Conservation (phyloP, 1,284 basidiomycete species). For the Cutaneotrichosporon mucoides region DNA sequence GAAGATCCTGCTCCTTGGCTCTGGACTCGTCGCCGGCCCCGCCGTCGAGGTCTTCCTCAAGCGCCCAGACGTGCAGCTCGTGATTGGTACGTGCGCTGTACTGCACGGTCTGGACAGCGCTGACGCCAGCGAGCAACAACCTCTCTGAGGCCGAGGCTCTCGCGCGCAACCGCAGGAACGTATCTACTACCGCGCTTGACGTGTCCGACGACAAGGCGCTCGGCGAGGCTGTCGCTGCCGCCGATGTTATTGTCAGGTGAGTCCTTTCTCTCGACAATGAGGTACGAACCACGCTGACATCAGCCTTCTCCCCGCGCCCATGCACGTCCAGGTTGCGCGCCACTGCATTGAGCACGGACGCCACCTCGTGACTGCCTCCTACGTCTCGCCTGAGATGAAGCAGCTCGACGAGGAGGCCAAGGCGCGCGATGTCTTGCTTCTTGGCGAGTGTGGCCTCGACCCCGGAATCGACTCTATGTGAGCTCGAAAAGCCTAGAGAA, state of each 20-base stretch:
- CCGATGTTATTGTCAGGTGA: conserved; percentile 54
- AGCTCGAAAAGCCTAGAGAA: no score
- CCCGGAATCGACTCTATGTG: conserved; percentile 83
- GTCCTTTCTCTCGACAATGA: background rate
- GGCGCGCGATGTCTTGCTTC: conserved; percentile 64
- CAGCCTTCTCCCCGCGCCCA: conserved; percentile 68
- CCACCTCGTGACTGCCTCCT: conserved; percentile 88
- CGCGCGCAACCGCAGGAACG: conserved; percentile 57
- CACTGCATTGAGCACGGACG: conserved; percentile 68
- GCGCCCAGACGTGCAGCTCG: conserved; percentile 59
- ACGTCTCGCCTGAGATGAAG: conserved; percentile 78
- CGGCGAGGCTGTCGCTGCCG: conserved; percentile 55
- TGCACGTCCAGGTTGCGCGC: conserved; percentile 73
- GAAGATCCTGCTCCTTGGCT: conserved; percentile 75
- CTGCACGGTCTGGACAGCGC: background rate
- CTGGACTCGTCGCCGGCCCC: conserved; percentile 86
- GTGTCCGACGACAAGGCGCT: conserved; percentile 58
- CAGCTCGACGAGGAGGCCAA: conserved; percentile 65
- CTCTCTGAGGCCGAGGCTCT: conserved; percentile 60
- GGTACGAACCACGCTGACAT: background rate
- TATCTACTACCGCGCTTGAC: conserved; percentile 61
- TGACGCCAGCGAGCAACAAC: conserved; percentile 65
- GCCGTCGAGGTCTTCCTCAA: conserved; percentile 68
- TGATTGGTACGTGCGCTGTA: conserved; percentile 60
- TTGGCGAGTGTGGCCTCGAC: conserved; percentile 92